Conservation (phyloP, 2,329 filamentous ascomycete species). For the Botryotinia narcissicola region DNA sequence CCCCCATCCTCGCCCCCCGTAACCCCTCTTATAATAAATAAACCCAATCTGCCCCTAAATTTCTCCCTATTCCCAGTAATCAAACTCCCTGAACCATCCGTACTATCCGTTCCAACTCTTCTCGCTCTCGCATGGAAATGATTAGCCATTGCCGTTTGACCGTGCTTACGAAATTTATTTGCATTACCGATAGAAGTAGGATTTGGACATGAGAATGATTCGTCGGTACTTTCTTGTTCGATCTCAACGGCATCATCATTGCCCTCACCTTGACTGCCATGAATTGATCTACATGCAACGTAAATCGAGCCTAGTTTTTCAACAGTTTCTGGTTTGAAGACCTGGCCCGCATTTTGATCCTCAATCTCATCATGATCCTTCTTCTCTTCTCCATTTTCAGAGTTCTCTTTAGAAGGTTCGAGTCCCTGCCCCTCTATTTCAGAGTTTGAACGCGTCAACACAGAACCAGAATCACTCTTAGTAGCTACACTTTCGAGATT, state of each 20-base stretch:
- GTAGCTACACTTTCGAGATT: neutral
- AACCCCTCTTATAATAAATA: conserved; percentile 12
- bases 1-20: too few relatives aligned
- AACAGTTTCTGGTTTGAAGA: neutral
- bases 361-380: neutral
- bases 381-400: neutral
- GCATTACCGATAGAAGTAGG: neutral
- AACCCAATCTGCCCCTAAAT: neutral
- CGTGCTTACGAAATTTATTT: neutral
- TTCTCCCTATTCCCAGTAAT: neutral
- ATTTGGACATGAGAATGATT: neutral
- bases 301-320: neutral
- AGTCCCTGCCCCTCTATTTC: neutral
- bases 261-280: neutral
- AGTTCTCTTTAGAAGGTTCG: too few relatives aligned
- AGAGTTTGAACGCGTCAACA: neutral
- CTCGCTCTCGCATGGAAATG: conserved; percentile 10
- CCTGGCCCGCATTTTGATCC: neutral
- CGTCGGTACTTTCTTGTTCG: neutral
- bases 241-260: too few relatives aligned
- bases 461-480: neutral
- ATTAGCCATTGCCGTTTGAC: neutral
- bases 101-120: neutral
- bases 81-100: neutral
- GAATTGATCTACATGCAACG: neutral